These are phyloP conservation scores for Exophiala calicioides DNA, from an alignment of 2,329 filamentous ascomycete species.

Conservation along the genomic window DNA sequence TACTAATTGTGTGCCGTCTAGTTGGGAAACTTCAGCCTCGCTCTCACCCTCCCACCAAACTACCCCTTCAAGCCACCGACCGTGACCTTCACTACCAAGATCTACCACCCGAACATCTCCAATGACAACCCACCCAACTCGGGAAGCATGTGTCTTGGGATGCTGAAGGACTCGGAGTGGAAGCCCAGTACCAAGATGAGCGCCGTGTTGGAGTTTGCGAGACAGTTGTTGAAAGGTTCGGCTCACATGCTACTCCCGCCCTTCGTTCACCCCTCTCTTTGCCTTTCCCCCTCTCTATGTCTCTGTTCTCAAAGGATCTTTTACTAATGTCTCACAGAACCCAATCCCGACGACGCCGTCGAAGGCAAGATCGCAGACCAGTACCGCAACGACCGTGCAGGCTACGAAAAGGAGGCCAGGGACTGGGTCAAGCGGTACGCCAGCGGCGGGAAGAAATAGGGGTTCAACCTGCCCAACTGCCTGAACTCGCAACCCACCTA, in stretches of 20 bases:
- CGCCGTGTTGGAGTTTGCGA: conserved; percentile 74
- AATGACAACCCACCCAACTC: conserved; percentile 45
- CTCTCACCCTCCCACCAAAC: conserved; percentile 71
- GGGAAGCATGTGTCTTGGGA: conserved; percentile 81
- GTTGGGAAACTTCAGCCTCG: conserved; percentile 62
- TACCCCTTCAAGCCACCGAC: conserved; percentile 89
- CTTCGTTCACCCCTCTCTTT: too few relatives aligned
- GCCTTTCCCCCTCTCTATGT: too few relatives aligned
- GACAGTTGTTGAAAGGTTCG: conserved; percentile 61
- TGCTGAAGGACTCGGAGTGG: conserved; percentile 85
- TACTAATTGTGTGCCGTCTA: too few relatives aligned
- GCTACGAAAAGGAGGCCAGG: conserved; percentile 73
- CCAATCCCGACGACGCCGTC: conserved; percentile 85
- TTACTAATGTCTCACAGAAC: conserved; percentile 55
- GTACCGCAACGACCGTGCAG: conserved; percentile 66
- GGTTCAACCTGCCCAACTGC: too few relatives aligned
- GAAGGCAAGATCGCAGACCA: conserved; percentile 84
- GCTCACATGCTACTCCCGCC: not conserved
- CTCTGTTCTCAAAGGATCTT: too few relatives aligned
- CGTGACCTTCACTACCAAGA: conserved; percentile 79
- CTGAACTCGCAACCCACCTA: too few relatives aligned
- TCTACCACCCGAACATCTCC: conserved; percentile 88
- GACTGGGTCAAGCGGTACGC: conserved; percentile 76
- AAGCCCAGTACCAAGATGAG: conserved; percentile 80
- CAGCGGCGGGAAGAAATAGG: conserved; percentile 41